Conservation (phyloP, 768 basidiomycete genomes). For the Russula sp. region DNA sequence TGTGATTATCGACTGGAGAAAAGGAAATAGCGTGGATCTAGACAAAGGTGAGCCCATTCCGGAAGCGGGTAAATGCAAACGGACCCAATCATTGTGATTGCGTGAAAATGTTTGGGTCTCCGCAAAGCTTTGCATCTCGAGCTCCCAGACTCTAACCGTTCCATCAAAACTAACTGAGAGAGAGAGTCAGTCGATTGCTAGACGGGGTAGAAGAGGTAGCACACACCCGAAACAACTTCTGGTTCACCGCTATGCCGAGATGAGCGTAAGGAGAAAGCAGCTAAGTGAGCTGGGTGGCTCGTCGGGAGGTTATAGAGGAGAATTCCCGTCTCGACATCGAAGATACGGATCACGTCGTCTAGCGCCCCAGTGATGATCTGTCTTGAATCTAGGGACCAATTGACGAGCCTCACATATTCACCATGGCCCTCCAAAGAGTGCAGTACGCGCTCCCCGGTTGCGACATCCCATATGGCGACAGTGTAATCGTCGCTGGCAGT, state of each 20-base stretch:
- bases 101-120: neutral
- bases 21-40: neutral
- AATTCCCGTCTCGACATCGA: conserved; percentile 9
- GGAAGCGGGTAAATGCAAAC: neutral
- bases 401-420: conserved; percentile 1
- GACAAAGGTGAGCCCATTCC: neutral
- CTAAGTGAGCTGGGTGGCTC: neutral
- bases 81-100: conserved; percentile 7
- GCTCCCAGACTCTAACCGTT: conserved; percentile 6
- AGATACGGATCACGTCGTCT: conserved; percentile 10
- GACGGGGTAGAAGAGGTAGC: neutral
- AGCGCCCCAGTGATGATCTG: neutral
- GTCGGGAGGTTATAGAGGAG: conserved; percentile 3
- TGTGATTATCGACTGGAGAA: neutral
- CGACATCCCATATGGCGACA: conserved; percentile 41
- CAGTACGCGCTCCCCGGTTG: conserved; percentile 37
- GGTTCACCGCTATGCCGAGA: neutral
- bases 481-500: conserved; percentile 43
- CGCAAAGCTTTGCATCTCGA: neutral
- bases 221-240: neutral
- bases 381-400: conserved; percentile 13
- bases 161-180: conserved; percentile 5
- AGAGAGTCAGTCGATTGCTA: neutral
- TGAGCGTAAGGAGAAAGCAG: neutral
- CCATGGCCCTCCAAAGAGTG: neutral